Percentiles rank a stretch among this genome's conserved stretches.
Conservation (phyloP, 73 alveolate species). For the Uronychia binucleata region DNA sequence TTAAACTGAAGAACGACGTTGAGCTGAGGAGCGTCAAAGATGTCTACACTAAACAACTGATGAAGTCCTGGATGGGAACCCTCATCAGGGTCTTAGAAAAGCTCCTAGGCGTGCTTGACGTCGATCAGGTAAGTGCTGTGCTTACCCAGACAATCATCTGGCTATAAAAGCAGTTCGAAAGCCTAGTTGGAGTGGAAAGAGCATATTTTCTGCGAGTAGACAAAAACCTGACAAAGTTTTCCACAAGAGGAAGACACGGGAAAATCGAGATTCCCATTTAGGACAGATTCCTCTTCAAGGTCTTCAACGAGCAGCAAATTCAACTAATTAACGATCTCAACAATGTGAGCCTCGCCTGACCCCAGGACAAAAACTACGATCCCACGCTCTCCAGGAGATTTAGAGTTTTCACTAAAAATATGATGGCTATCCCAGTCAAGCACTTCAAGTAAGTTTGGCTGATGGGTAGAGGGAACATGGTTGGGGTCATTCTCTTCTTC, state of each 20-base stretch:
- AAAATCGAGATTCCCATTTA: not conserved
- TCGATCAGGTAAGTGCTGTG: not conserved
- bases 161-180: not conserved
- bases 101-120: not conserved
- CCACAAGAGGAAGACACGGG: not conserved
- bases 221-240: not conserved
- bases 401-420: not conserved
- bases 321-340: not conserved
- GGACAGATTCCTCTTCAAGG: not conserved
- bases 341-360: not conserved
- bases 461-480: not conserved
- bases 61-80: slow-evolving; percentile 2
- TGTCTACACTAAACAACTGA: not conserved
- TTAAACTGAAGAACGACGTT: not conserved
- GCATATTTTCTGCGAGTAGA: not conserved
- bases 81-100: not conserved
- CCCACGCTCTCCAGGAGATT: not conserved
- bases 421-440: not conserved
- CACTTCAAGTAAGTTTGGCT: not conserved
- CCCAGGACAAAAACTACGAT: not conserved
- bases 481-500: not conserved
- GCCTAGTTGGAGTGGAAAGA: not conserved
- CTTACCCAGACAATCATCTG: not conserved
- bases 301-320: not conserved
- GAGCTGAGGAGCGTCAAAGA: not conserved